A percentile compares a stretch with the other conserved stretches of the same genome.
Evolutionary conservation across 2,329 filamentous ascomycete genomes (phyloP).

Genomic region (Helotiales sp.): DNA sequence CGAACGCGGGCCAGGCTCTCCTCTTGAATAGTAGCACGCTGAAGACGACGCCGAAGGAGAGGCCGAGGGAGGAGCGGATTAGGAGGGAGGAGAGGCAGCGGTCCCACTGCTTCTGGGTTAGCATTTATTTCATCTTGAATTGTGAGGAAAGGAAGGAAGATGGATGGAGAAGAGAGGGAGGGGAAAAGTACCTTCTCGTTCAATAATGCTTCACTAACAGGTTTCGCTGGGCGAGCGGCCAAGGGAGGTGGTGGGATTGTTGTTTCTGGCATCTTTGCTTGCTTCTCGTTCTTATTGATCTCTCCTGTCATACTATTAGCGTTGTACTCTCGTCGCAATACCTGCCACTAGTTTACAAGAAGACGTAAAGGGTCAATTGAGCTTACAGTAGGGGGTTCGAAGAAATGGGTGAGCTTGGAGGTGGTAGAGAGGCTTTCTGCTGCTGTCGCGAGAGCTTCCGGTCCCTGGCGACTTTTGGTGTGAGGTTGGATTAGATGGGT

Average conservation of each 20-base stretch:
- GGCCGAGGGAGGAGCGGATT: constrained; percentile 93
- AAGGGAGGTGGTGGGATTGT: constrained; percentile 55
- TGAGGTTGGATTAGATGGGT: background rate
- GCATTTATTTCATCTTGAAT: background rate
- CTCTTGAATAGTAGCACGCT: constrained; percentile 98
- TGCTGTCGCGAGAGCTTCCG: background rate
- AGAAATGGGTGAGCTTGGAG: background rate
- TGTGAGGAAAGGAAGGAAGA: background rate
- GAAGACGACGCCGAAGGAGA: constrained; percentile 97
- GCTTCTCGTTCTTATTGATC: background rate
- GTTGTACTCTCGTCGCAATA: background rate
- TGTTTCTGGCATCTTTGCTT: constrained; percentile 31
- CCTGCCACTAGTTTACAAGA: background rate
- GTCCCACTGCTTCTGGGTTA: constrained; percentile 71
- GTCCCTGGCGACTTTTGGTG: background rate
- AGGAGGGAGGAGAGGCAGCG: constrained; percentile 96
- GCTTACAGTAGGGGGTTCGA: no score
- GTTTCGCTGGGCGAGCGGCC: constrained; percentile 69
- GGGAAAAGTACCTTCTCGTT: constrained; percentile 83
- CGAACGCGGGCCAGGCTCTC: constrained; percentile 94
- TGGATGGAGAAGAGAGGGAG: background rate
- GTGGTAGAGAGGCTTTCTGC: background rate
- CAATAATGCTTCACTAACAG: constrained; percentile 94
- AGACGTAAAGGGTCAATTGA: background rate
- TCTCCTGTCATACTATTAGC: background rate